Conservation (phyloP, 2,329 filamentous ascomycete genomes). For the Fusarium secorum region DNA sequence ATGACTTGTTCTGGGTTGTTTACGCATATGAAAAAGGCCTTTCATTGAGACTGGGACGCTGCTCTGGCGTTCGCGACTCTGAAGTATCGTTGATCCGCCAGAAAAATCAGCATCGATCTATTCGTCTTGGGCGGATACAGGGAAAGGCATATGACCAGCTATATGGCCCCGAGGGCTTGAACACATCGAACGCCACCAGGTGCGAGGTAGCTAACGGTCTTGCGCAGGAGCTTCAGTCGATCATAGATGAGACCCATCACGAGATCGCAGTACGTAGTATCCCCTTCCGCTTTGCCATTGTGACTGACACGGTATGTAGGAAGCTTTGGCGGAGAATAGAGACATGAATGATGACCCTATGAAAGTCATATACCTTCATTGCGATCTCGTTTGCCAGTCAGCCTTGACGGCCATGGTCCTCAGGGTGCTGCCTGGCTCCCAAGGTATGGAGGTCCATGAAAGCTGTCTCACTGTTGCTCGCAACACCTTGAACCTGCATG, state of each 20-base stretch:
- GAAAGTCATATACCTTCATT: slow-evolving; percentile 44
- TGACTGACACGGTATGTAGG: slow-evolving; percentile 5
- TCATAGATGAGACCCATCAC: slow-evolving; percentile 15
- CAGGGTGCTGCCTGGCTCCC: slow-evolving; percentile 32
- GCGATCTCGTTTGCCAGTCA: slow-evolving; percentile 47
- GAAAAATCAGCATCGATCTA: slow-evolving; percentile 22
- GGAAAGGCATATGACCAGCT: slow-evolving; percentile 46
- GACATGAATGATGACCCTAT: slow-evolving; percentile 31
- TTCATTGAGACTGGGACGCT: slow-evolving; percentile 47
- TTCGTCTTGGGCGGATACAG: slow-evolving; percentile 40
- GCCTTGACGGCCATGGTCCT: slow-evolving; percentile 48
- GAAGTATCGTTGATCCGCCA: slow-evolving; percentile 42
- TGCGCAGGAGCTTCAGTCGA: slow-evolving; percentile 4
- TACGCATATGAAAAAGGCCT: slow-evolving; percentile 49
- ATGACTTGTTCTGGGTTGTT: slow-evolving; percentile 47
- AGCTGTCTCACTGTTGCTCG: slow-evolving; percentile 46
- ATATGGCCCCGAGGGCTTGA: slow-evolving; percentile 40
- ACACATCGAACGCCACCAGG: background rate
- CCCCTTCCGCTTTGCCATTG: rapidly evolving
- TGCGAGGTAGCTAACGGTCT: background rate
- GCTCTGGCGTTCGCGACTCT: slow-evolving; percentile 45
- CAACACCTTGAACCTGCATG: slow-evolving; percentile 46
- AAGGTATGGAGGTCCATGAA: background rate
- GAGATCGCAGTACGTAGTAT: slow-evolving; percentile 13
- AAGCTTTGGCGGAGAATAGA: background rate